phyloP scores from a whole-genome alignment of 2,329 filamentous ascomycete genomes.

The Coleophoma cylindrospora region DNA sequence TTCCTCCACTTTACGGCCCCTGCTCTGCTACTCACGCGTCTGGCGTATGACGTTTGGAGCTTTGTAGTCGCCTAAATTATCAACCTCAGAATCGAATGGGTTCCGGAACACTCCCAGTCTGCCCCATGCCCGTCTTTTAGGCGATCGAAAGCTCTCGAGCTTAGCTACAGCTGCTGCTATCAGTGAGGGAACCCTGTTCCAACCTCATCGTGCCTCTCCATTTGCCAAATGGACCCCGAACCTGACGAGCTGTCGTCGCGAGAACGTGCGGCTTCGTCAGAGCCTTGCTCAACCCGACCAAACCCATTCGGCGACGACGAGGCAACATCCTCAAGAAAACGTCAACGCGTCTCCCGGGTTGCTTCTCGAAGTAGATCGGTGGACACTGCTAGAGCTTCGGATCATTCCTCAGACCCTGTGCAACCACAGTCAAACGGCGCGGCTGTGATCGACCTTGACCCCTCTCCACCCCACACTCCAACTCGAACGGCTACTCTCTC shows the following conservation, averaged over 20 bases:
- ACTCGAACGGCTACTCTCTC: slow-evolving; percentile 25
- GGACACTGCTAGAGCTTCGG: slow-evolving; percentile 27
- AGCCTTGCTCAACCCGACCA: slow-evolving; percentile 56
- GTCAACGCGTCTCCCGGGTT: slow-evolving; percentile 54
- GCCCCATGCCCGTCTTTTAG: slow-evolving; percentile 12
- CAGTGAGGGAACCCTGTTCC: slow-evolving; percentile 1
- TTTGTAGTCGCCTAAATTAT: not conserved
- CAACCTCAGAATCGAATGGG: no score
- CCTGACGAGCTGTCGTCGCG: slow-evolving; percentile 30
- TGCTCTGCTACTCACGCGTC: no score
- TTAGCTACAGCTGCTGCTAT: slow-evolving; percentile 11
- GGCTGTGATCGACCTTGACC: slow-evolving; percentile 21
- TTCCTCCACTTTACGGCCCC: no score
- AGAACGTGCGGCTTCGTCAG: slow-evolving; percentile 57
- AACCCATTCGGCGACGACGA: slow-evolving; percentile 61
- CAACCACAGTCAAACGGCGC: slow-evolving; percentile 8
- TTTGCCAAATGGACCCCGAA: slow-evolving; percentile 33
- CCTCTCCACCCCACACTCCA: slow-evolving; percentile 22
- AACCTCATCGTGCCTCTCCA: slow-evolving; percentile 43
- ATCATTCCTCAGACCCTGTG: slow-evolving; percentile 9
- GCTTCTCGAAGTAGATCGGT: slow-evolving; percentile 49
- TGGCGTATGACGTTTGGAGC: not conserved
- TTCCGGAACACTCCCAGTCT: no score
- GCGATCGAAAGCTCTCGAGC: slow-evolving; percentile 14
- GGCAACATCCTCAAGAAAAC: slow-evolving; percentile 43